Percentiles rank a stretch among this genome's conserved stretches.
Evolutionary conservation across 345 rosid genomes (phyloP).

Genomic region (Citrus trifoliata): DNA sequence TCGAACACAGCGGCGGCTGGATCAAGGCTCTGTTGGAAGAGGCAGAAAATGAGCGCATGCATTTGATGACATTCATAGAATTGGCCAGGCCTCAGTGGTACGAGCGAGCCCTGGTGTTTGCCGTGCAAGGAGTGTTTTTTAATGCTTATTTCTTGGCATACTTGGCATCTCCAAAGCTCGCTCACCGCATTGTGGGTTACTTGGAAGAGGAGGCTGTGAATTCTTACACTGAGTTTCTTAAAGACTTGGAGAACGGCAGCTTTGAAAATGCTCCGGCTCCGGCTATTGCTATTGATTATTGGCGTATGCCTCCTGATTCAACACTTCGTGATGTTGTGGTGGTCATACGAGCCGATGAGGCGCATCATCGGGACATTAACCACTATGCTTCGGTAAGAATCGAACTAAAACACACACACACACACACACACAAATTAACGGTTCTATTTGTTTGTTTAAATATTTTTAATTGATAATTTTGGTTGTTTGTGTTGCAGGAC

Average conservation of each 20-base stretch:
- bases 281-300: conserved; percentile 61
- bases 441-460: not conserved
- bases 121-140: conserved; percentile 57
- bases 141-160: conserved; percentile 55
- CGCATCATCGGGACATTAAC: conserved; percentile 62
- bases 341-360: conserved; percentile 65
- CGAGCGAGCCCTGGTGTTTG: conserved; percentile 52
- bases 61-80: conserved; percentile 64
- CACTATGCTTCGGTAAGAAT: conserved; percentile 58
- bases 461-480: not conserved
- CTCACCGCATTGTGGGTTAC: conserved; percentile 57
- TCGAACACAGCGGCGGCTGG: conserved; percentile 70
- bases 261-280: conserved; percentile 53
- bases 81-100: conserved; percentile 53
- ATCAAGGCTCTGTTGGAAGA: conserved; percentile 64
- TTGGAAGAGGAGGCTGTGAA: conserved; percentile 63
- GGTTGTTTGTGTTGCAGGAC: conserved; percentile 31
- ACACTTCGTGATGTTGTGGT: conserved; percentile 56
- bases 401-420: no score
- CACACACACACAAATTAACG: no score
- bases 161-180: conserved; percentile 52
- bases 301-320: conserved; percentile 52
- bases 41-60: conserved; percentile 70
- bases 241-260: conserved; percentile 55
- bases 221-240: conserved; percentile 55